phyloP scores from a whole-genome alignment of 371 early-diverging fungal genomes.

The Batkoa obscura region DNA sequence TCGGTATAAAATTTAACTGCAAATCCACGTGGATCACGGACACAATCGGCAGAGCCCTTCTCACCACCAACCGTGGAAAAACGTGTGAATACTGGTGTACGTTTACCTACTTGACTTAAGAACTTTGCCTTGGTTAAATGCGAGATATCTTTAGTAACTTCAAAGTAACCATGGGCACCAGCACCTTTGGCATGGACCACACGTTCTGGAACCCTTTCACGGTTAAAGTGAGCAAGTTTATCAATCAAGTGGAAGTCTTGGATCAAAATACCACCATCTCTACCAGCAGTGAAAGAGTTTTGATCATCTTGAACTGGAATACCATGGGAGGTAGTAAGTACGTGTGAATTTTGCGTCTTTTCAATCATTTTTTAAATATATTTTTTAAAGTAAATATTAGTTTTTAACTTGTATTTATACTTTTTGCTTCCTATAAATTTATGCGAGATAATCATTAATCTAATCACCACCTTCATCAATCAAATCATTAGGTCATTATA shows the following conservation, averaged over 20 bases:
- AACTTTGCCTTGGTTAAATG: conserved; percentile 54
- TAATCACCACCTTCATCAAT: too few relatives aligned
- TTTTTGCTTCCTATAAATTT: too few relatives aligned
- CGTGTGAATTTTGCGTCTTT: too few relatives aligned
- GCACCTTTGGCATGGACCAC: conserved; percentile 72
- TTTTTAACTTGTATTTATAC: too few relatives aligned
- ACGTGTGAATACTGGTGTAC: conserved; percentile 55
- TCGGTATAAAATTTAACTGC: conserved; percentile 60
- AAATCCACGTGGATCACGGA: conserved; percentile 60
- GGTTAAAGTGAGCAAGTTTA: conserved; percentile 69
- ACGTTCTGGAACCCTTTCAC: conserved; percentile 64
- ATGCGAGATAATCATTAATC: too few relatives aligned
- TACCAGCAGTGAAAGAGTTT: conserved; percentile 33
- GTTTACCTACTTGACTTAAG: conserved; percentile 45
- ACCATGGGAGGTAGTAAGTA: conserved; percentile 23
- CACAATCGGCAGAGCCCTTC: conserved; percentile 51
- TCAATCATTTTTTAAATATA: too few relatives aligned
- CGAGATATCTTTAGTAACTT: conserved; percentile 54
- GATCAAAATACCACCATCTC: conserved; percentile 27
- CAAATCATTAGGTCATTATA: too few relatives aligned
- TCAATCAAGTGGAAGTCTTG: conserved; percentile 60
- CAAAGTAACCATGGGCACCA: conserved; percentile 65
- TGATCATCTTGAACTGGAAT: conserved; percentile 43
- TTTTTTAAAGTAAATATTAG: too few relatives aligned
- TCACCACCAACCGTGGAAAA: conserved; percentile 71